Evolutionary conservation across 2,329 filamentous ascomycete genomes (phyloP).

Genomic region (Huntiella savannae): DNA sequence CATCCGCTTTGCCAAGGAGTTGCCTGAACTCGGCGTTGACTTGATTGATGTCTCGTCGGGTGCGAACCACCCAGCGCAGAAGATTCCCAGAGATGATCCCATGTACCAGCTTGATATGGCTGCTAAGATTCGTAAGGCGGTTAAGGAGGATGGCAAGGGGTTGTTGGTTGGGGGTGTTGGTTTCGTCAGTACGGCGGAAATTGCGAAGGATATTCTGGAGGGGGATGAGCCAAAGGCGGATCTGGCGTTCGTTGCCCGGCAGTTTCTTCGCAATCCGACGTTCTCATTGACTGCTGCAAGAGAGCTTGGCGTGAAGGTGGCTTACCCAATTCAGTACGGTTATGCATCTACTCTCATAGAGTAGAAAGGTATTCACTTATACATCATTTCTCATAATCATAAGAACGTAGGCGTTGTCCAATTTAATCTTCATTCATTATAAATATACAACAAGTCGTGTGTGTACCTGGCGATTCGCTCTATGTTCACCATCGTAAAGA

Average conservation of each 20-base stretch:
- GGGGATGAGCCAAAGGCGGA: slow-evolving; percentile 35
- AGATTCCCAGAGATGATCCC: slow-evolving; percentile 40
- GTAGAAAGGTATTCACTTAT: too few species aligned
- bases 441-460: too few species aligned
- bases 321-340: slow-evolving; percentile 50
- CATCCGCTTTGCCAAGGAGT: slow-evolving; percentile 34
- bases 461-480: not conserved
- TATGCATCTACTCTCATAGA: too few species aligned
- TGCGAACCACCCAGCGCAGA: slow-evolving; percentile 45
- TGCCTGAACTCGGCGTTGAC: slow-evolving; percentile 60
- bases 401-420: too few species aligned
- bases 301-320: slow-evolving; percentile 49
- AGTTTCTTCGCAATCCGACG: slow-evolving; percentile 67
- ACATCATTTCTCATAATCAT: too few species aligned
- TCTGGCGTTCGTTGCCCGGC: slow-evolving; percentile 54
- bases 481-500: not conserved
- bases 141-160: slow-evolving; percentile 28
- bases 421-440: too few species aligned
- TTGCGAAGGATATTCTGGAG: slow-evolving; percentile 42
- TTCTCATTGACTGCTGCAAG: slow-evolving; percentile 57
- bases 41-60: slow-evolving; percentile 66
- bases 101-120: slow-evolving; percentile 61
- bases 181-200: slow-evolving; percentile 46
- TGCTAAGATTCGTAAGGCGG: slow-evolving; percentile 46
- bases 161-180: slow-evolving; percentile 60